phyloP scores from a whole-genome alignment of 2,329 filamentous ascomycete genomes.

The Pseudogymnoascus sp. region DNA sequence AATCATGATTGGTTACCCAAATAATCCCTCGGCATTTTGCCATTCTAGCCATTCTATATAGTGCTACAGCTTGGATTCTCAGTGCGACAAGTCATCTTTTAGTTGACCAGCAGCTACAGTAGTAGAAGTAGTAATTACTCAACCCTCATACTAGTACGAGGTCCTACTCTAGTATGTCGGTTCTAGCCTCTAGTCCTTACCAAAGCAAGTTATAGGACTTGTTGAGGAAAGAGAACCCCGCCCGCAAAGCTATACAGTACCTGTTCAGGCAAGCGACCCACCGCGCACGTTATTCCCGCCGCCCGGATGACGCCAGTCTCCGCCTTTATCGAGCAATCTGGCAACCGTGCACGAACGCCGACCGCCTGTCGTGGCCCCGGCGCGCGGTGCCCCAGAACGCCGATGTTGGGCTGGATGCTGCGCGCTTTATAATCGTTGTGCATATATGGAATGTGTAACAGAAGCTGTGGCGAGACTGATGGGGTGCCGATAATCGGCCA shows the following conservation, averaged over 20 bases:
- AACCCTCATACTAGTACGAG: not conserved
- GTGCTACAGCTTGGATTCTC: not conserved
- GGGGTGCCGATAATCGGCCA: not conserved
- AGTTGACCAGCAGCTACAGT: not conserved
- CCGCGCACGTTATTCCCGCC: not conserved
- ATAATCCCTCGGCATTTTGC: not conserved
- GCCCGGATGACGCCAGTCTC: slow-evolving; percentile 7
- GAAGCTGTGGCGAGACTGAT: not conserved
- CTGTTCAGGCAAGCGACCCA: slow-evolving; percentile 2
- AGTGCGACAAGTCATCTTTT: not conserved
- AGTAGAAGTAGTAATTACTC: not conserved
- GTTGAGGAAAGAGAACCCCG: slow-evolving; percentile 2
- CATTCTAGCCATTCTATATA: not conserved
- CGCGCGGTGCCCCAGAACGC: not conserved
- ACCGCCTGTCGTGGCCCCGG: not conserved
- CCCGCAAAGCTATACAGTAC: not conserved
- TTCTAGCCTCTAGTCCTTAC: not conserved
- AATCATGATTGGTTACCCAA: not conserved
- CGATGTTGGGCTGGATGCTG: not conserved
- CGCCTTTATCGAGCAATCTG: not conserved
- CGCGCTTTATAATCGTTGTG: not conserved
- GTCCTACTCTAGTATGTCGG: not conserved
- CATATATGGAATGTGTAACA: not conserved
- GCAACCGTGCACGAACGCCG: not conserved
- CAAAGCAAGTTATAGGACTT: not conserved